phyloP scores from a whole-genome alignment of 805 yeast genomes.

The Huiozyma naganishii region DNA sequence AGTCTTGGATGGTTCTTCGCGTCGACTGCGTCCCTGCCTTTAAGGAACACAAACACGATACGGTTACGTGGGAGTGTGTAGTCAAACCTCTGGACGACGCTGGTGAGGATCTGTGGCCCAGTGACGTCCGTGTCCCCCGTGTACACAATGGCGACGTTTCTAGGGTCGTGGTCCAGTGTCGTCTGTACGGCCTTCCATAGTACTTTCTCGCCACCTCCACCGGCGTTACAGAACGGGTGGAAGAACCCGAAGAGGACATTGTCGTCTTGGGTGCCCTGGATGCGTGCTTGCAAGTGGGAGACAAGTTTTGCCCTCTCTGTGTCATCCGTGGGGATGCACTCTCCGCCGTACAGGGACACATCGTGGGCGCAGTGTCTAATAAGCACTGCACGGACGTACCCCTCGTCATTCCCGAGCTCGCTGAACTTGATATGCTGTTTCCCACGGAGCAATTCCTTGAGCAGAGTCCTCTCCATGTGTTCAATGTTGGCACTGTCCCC shows the following conservation, averaged over 20 bases:
- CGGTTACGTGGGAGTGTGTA: conserved; percentile 41
- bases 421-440: no score
- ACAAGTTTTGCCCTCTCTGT: no score
- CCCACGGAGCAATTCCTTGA: no score
- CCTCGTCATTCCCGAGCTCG: no score
- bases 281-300: no score
- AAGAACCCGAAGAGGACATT: conserved; percentile 64
- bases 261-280: no score
- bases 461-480: no score
- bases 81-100: conserved; percentile 46
- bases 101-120: conserved; percentile 39
- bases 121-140: conserved; percentile 50
- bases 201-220: conserved; percentile 97
- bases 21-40: conserved; percentile 51
- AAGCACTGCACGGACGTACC: no score
- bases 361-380: no score
- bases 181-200: conserved; percentile 85
- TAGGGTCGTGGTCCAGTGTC: conserved; percentile 41
- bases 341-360: no score
- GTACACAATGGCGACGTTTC: conserved; percentile 57
- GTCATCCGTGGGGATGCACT: no score
- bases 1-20: conserved; percentile 64
- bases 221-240: conserved; percentile 93
- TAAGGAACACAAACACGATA: conserved; percentile 52
- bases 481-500: no score